phyloP scores from a whole-genome alignment of 1,284 basidiomycete genomes.

The Meira nashicola region DNA sequence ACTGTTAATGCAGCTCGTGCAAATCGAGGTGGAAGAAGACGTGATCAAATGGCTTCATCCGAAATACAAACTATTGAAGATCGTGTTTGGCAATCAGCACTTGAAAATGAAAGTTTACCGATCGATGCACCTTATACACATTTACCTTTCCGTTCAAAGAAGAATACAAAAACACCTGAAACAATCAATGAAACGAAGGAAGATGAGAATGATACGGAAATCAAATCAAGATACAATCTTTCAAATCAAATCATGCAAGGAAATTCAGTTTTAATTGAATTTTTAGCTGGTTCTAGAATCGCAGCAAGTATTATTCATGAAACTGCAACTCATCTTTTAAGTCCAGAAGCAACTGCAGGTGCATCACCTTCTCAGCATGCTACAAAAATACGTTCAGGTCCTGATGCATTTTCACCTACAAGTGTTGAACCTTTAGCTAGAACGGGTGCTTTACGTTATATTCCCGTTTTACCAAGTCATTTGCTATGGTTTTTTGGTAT shows the following conservation, averaged over 20 bases:
- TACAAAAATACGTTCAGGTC: not conserved
- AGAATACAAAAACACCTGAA: not conserved
- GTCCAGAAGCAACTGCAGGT: no score
- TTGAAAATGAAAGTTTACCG: slow-evolving; percentile 24
- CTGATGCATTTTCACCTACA: slow-evolving; percentile 5
- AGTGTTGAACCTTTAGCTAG: not conserved
- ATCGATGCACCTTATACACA: slow-evolving; percentile 40
- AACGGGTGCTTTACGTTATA: slow-evolving; percentile 17
- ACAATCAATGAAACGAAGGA: slow-evolving; percentile 1
- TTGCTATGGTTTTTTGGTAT: slow-evolving; percentile 25
- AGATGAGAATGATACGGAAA: not conserved
- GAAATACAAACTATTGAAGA: slow-evolving; percentile 30
- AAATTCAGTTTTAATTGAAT: slow-evolving; percentile 38
- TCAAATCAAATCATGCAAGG: slow-evolving; percentile 23
- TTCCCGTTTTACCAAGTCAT: slow-evolving; percentile 33
- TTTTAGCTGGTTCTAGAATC: slow-evolving; percentile 28
- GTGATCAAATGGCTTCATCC: slow-evolving; percentile 22
- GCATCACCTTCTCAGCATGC: not conserved
- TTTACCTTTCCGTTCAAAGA: slow-evolving; percentile 20
- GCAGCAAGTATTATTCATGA: slow-evolving; percentile 26
- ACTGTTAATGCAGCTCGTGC: slow-evolving; percentile 1
- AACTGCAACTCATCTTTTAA: not conserved
- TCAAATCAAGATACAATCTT: not conserved
- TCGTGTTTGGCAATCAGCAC: slow-evolving; percentile 28
- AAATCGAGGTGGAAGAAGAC: slow-evolving; percentile 13